Evolutionary conservation across 257 asterid species (phyloP).

Genomic region (Rhazya stricta): DNA sequence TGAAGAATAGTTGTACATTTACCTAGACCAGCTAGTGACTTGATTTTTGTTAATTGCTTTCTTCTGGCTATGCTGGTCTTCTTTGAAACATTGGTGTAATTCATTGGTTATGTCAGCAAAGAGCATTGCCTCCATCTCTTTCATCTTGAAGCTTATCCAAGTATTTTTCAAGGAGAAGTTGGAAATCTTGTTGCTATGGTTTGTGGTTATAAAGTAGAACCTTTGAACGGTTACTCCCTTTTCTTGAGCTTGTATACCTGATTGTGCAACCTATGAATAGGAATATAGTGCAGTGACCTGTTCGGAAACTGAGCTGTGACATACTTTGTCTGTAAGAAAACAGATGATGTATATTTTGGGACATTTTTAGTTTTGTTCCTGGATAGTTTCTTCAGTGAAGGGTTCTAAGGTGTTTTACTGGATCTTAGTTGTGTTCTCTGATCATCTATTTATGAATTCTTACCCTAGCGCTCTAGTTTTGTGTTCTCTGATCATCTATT

Average conservation of each 20-base stretch:
- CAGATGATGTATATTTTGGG: too few relatives aligned
- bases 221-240: background rate
- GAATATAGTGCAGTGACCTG: background rate
- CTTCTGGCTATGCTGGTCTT: too few relatives aligned
- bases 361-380: too few relatives aligned
- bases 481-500: too few relatives aligned
- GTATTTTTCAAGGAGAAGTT: background rate
- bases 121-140: background rate
- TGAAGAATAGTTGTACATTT: background rate
- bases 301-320: background rate
- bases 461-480: too few relatives aligned
- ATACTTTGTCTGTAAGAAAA: too few relatives aligned
- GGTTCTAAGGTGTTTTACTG: too few relatives aligned
- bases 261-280: background rate
- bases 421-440: too few relatives aligned
- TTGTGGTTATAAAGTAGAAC: background rate
- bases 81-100: background rate
- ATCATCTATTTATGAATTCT: too few relatives aligned
- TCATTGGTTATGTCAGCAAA: background rate
- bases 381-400: too few relatives aligned
- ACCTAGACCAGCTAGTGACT: background rate
- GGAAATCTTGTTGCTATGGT: background rate
- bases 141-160: background rate
- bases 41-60: too few relatives aligned
- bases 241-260: background rate